phyloP scores from a whole-genome alignment of 2,329 filamentous ascomycete species.

The Neophaeococcomyces aloes region DNA sequence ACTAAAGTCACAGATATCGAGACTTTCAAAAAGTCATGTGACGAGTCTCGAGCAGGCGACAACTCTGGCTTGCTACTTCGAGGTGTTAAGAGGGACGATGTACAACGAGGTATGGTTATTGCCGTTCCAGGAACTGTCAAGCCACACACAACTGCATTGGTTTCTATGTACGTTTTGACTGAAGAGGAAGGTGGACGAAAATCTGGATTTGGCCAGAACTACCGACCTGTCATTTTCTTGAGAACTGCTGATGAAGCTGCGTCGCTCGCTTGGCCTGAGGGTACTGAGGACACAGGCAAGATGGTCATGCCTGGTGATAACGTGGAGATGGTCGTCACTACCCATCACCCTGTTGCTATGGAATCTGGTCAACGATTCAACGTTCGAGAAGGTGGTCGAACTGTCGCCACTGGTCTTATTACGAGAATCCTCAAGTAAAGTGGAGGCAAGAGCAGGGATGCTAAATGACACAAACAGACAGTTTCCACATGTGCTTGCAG shows the following conservation, averaged over 20 bases:
- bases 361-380: conserved; percentile 95
- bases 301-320: conserved; percentile 98
- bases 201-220: conserved; percentile 91
- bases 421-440: conserved; percentile 54
- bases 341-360: conserved; percentile 74
- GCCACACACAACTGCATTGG: conserved; percentile 82
- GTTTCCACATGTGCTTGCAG: too few relatives aligned
- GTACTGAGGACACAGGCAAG: conserved; percentile 62
- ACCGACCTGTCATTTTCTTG: conserved; percentile 92
- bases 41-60: conserved; percentile 90
- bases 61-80: conserved; percentile 96
- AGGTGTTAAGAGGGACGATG: conserved; percentile 90
- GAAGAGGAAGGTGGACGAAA: conserved; percentile 98
- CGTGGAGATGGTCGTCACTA: conserved; percentile 86
- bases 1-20: conserved; percentile 99
- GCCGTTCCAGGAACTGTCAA: conserved; percentile 72
- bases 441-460: too few relatives aligned
- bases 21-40: conserved; percentile 99
- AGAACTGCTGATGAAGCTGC: conserved; percentile 74
- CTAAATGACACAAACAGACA: too few relatives aligned
- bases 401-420: conserved; percentile 72
- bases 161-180: conserved; percentile 90
- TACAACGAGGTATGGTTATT: conserved; percentile 90
- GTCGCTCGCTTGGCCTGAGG: conserved; percentile 76
- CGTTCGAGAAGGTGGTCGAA: conserved; percentile 90